Evolutionary conservation across 805 yeast species (phyloP).

Genomic region (Candida coquimbonensis): DNA sequence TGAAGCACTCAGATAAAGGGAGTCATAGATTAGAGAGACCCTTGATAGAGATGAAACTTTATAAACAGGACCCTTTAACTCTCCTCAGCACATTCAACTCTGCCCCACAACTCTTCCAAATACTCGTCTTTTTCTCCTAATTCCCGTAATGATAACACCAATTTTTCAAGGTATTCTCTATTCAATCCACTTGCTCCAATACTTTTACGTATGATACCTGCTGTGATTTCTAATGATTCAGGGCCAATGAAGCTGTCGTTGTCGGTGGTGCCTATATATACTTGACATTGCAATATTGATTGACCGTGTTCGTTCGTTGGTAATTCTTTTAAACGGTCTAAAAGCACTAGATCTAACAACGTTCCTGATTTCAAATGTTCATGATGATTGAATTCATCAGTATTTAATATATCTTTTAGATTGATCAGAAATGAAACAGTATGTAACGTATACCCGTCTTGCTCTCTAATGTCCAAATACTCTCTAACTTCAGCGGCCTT

Average conservation of each 20-base stretch:
- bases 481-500: constrained; percentile 53
- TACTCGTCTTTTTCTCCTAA: constrained; percentile 14
- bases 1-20: not conserved
- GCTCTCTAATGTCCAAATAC: constrained; percentile 77
- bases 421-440: constrained; percentile 1
- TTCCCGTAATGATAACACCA: constrained; percentile 42
- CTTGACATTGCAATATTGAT: constrained; percentile 48
- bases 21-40: too few species aligned
- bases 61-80: not conserved
- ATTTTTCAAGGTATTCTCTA: constrained; percentile 54
- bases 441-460: constrained; percentile 78
- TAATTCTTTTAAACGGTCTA: constrained; percentile 8
- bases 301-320: constrained; percentile 23
- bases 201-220: constrained; percentile 46
- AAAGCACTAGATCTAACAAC: too few species aligned
- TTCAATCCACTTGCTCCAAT: constrained; percentile 82
- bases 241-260: constrained; percentile 86
- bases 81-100: not conserved
- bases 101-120: not conserved
- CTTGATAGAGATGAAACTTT: too few species aligned
- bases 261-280: constrained; percentile 77
- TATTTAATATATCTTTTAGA: not conserved
- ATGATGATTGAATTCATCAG: not conserved
- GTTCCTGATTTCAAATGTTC: not conserved
- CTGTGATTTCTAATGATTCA: constrained; percentile 53